Base-by-base conservation (phyloP, 1,284 basidiomycete species). In the Apiotrichum domesticum region DNA sequence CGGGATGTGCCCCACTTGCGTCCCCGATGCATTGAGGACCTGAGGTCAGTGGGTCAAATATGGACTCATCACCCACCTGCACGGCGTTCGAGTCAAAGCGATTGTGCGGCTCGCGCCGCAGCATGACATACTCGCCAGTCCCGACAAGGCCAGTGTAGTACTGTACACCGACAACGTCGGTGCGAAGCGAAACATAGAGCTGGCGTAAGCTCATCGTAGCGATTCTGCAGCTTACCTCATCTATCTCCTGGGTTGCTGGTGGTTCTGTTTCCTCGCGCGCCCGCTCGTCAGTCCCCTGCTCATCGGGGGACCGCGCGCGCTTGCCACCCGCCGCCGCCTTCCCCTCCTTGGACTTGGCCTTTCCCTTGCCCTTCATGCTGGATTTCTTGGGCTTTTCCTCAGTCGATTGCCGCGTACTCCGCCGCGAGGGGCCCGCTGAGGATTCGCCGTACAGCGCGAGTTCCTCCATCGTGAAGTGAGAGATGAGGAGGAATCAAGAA, bases 141-240 rank as follows among this genome's bases (percentile, higher is more conserved):
- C 85, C 87, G 41, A 90, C 90, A 52, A 91, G 67, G 41, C 88
- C 88, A 83, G 45, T n/a, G 67, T 92, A 92, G 69, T 92, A 88
- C 67, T 89, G 87, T 10, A 91, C 78, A 0, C 89, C 89, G 0
- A 91, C 90, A 13, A 90, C 83, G 49, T 81, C 84, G 0, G 85
- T 82, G 9, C 74, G 75, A 66, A 84, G 57, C 10, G 77, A 79
- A 50, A 84, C 81, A 67, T 86, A 88, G 21, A 88, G 74, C 72
- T 91, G 85, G 87, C 58, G 55, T 51, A 35, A 59, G 55, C 37
- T 56, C 6, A 3, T 1, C n/a, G 37, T 6, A 9, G 4, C 3
- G 34, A n/a, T 8, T 13, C 21, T n/a, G 11, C 3, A 55, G 39
- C 61, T 61, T 51, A 66, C 68, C 61, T 70, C 68, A 34, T 70